These are phyloP conservation scores for Jamesozyma spencerorum DNA, from an alignment of 805 yeast species.

Conservation along the genomic window DNA sequence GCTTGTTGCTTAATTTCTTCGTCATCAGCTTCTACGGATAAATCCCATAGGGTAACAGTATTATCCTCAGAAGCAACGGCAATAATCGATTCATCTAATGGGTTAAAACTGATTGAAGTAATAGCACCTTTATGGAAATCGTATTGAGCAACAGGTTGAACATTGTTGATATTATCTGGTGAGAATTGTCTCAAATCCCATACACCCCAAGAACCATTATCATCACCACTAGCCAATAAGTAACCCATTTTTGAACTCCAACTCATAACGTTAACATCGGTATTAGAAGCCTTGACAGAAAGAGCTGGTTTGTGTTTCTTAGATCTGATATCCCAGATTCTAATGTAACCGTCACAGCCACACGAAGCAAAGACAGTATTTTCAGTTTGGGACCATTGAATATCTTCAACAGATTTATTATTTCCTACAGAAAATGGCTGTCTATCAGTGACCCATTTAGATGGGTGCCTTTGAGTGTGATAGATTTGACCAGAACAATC, in stretches of 20 bases:
- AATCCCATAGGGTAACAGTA: slow-evolving; percentile 95
- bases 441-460: slow-evolving; percentile 79
- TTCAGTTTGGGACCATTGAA: slow-evolving; percentile 93
- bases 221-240: slow-evolving; percentile 90
- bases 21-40: slow-evolving; percentile 97
- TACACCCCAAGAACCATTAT: slow-evolving; percentile 94
- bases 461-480: slow-evolving; percentile 65
- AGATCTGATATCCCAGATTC: slow-evolving; percentile 96
- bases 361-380: slow-evolving; percentile 91
- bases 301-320: slow-evolving; percentile 87
- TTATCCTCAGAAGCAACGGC: slow-evolving; percentile 96
- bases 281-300: slow-evolving; percentile 64
- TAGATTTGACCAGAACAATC: slow-evolving; percentile 79
- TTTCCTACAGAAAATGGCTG: slow-evolving; percentile 58
- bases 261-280: slow-evolving; percentile 90
- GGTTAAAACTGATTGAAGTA: slow-evolving; percentile 90
- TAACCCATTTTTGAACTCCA: slow-evolving; percentile 88
- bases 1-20: slow-evolving; percentile 87
- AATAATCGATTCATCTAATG: slow-evolving; percentile 86
- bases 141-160: slow-evolving; percentile 84
- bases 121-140: slow-evolving; percentile 91
- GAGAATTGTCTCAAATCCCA: slow-evolving; percentile 92
- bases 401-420: slow-evolving; percentile 81
- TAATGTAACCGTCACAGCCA: slow-evolving; percentile 67
- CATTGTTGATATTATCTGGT: slow-evolving; percentile 34